Evolutionary conservation across 768 basidiomycete species (phyloP), one percentile per base, ranked within the genome.

Genomic region (Botryobasidium botryosum): DNA sequence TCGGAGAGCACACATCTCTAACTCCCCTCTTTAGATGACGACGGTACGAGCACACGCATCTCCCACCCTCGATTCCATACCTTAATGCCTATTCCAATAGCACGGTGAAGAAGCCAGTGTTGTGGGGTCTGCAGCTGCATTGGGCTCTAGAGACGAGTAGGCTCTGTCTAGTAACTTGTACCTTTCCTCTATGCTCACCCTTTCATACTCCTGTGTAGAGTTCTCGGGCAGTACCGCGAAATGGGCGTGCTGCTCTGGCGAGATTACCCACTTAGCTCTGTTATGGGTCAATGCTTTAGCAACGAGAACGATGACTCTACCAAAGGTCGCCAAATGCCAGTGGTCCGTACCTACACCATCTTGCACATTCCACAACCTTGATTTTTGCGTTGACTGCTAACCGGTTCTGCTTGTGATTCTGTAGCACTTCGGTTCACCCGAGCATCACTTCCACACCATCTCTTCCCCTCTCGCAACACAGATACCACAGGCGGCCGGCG

Each of bases 381-480:
- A 15, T 26, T n/a, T n/a, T n/a, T n/a, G 13, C 15, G 13, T 13
- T 42, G 40, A 26, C 13, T 25, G 12, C 8, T 13, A 37, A 23
- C 10, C 27, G 21, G 8, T 20, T 43, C 26, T 27, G 41, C 13
- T 13, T 35, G 15, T 41, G 5, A 25, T 35, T 29, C 49, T 31
- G 20, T 24, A 87, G 73, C 90, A 96, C 56, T 87, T 88, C 59
- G 84, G 86, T 12, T 87, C 87, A 4, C 69, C 71, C 1, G 63
- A 74, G 46, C 73, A 81, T 47, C 90, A 92, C 58, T 92, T 91
- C 58, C 84, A 90, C 61, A 86, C 84, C 17, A 94, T 94, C 49
- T 94, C 91, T 3, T 90, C 85, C 5, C 83, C 90, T 1, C 68
- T 96, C 23, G 86, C 82, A 7, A 96, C 91, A 1, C 90, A 96